Percentiles rank a stretch among this genome's conserved stretches.
Conservation (phyloP, 78 protist species). For the Dictyostelium citrinum region DNA sequence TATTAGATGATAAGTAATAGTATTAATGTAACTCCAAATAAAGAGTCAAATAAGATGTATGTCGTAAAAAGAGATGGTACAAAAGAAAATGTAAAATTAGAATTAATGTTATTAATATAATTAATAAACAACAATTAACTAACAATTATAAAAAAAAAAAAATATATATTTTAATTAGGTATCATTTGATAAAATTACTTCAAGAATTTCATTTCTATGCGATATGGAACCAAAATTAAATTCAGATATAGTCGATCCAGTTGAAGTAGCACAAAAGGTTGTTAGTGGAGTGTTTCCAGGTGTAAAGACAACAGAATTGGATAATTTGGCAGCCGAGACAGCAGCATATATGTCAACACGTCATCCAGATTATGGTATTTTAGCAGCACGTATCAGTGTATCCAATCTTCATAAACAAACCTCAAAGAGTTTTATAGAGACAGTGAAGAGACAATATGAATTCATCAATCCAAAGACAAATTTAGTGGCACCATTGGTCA, state of each 20-base stretch:
- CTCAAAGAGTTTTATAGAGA: slow-evolving; percentile 69
- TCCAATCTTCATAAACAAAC: slow-evolving; percentile 96
- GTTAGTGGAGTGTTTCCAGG: slow-evolving; percentile 87
- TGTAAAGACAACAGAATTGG: slow-evolving; percentile 92
- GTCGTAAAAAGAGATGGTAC: slow-evolving; percentile 91
- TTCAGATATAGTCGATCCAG: slow-evolving; percentile 85
- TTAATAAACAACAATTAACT: neutral
- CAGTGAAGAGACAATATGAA: slow-evolving; percentile 71
- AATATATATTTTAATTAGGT: slow-evolving; percentile 32
- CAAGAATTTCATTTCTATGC: slow-evolving; percentile 80
- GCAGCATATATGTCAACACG: slow-evolving; percentile 92
- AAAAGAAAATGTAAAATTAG: slow-evolving; percentile 41
- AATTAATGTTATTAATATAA: neutral
- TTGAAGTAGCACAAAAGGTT: slow-evolving; percentile 89
- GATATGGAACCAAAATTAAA: slow-evolving; percentile 91
- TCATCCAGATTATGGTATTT: slow-evolving; percentile 97
- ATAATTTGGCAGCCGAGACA: slow-evolving; percentile 97
- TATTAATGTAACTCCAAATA: neutral
- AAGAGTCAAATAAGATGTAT: slow-evolving; percentile 39
- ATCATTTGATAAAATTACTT: slow-evolving; percentile 86
- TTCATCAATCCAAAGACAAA: slow-evolving; percentile 87
- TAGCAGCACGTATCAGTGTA: slow-evolving; percentile 98
- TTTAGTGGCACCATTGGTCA: slow-evolving; percentile 87
- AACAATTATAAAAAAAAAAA: neutral
- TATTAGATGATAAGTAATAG: neutral